Base-by-base conservation (phyloP, 257 asterid species). In the Solanum sejunctum region DNA sequence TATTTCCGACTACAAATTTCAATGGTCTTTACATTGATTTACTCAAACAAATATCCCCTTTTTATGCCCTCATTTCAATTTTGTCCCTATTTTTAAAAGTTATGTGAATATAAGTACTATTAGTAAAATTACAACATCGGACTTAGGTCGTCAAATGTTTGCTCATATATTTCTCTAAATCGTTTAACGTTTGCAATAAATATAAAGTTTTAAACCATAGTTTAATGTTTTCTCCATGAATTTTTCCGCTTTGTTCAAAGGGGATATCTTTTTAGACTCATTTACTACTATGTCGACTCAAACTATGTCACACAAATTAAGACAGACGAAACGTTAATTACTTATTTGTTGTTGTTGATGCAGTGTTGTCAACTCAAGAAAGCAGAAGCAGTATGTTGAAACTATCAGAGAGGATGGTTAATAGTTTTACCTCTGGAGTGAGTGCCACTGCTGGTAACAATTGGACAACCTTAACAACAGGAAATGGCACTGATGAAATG, bases 331-430 rank as follows among this genome's bases (percentile, higher is more conserved):
- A 36, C 41, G 41, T 36, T 32, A 32, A 32, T 32, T 36, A 36
- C 41, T 36, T 36, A 36, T 36, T 36, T 36, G 41, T 36, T 36
- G n/a, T 26, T 20, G 83, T 28, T 39, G 18, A 18, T 70, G 73
- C 3, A 81, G 83, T 86, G 71, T 12, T 26, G 18, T 36, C 84
- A 79, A 83, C 32, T 56, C 52, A 70, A n/a, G 86, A 88, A 6
- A 88, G 92, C 57, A 83, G 87, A 81, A 82, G 63, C 69, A 84
- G 84, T 54, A 39, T 90, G 88, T 7, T 92, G 83, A 88, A 87
- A 72, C 52, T 92, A 13, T 92, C 89, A 1, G 89, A 87, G 47
- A 89, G 91, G 67, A 88, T 92, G 95, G 89, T 91, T 83, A 71
- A 41, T 2, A 85, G 84, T 23, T 92, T 84, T 78, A 88, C 90